Evolutionary conservation across 2,329 filamentous ascomycete genomes (phyloP), one percentile per base, ranked within the genome.

Genomic region (Pseudophaeomoniella oleicola): DNA sequence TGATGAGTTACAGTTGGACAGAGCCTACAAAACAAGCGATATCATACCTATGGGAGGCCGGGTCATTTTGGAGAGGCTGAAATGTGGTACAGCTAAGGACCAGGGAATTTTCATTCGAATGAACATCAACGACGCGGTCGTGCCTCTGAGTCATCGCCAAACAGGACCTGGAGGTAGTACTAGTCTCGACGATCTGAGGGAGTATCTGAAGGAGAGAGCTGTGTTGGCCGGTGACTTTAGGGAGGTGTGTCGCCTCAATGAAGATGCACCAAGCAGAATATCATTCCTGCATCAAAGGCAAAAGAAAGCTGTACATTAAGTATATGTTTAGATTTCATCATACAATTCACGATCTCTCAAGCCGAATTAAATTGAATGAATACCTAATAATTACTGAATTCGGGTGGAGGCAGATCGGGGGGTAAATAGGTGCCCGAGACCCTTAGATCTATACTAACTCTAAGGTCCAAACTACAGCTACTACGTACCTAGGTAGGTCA

Each of bases 41-140:
- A 55, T 73, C 4, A 60, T 67, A 22, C 70, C 71, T 3, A 75
- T 75, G 71, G 68, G 68, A 11, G 71, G 64, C 4, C 59, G 69
- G 15, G 53, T 72, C 30, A 62, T 69, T 30, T 57, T 75, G 38
- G 71, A 76, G 45, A 54, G 71, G 9, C 51, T 75, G 16, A 52
- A 52, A 5, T 75, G 68, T 43, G 40, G 46, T 4, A 35, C 44
- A 9, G 35, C 44, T 13, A 32, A 38, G 12, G 32, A 38, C 6
- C 41, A 53, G 2, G 48, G 54, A 4, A 34, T 41, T 3, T 72
- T 60, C 41, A 55, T 75, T 15, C 61, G 71, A 13, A 47, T 75
- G 39, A 70, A 69, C 32, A 62, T 75, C 47, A 75, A 75, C 45
- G 71, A 75, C 44, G 67, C 63, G 5, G 63, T 72, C 17, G 61